A percentile compares a stretch with the other conserved stretches of the same genome.
These are phyloP conservation scores for Epichloe brachyelytri DNA, from an alignment of 2,329 filamentous ascomycete species.

Conservation along the genomic window DNA sequence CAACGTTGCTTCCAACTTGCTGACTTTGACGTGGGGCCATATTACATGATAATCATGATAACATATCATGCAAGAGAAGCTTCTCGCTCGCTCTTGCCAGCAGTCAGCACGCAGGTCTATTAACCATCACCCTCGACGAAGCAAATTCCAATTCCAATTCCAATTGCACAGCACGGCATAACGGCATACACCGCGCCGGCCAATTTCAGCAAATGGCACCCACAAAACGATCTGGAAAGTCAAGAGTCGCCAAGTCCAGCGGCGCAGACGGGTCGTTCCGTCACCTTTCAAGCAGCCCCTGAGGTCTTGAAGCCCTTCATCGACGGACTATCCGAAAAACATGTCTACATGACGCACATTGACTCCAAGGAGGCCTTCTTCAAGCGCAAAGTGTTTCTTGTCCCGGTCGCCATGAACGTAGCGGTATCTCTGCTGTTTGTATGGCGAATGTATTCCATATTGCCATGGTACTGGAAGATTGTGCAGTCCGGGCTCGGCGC, in stretches of 20 bases:
- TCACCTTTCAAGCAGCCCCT: conserved; percentile 58
- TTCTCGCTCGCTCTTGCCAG: too few relatives aligned
- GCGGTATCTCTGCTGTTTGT: conserved; percentile 50
- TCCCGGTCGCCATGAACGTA: conserved; percentile 67
- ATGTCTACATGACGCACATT: conserved; percentile 77
- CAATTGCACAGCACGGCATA: not conserved
- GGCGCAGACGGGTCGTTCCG: conserved; percentile 25
- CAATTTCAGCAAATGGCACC: conserved; percentile 16
- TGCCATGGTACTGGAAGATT: conserved; percentile 61
- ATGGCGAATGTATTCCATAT: conserved; percentile 54
- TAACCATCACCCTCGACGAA: not conserved
- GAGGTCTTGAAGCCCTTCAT: conserved; percentile 52
- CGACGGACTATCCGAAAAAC: conserved; percentile 48
- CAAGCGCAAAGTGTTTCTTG: conserved; percentile 72
- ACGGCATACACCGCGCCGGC: not conserved
- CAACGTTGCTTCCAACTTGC: not conserved
- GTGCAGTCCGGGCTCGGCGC: conserved; percentile 52
- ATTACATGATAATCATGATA: too few relatives aligned
- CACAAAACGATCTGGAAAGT: conserved; percentile 20
- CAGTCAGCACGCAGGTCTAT: not conserved
- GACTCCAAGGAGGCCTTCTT: conserved; percentile 56
- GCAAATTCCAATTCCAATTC: not conserved
- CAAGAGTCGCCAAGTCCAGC: conserved; percentile 14
- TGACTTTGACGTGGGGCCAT: too few relatives aligned
- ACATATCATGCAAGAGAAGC: too few relatives aligned